These are phyloP conservation scores for Geranomyces michiganensis DNA, from an alignment of 192 early-diverging fungal species.

Conservation along the genomic window DNA sequence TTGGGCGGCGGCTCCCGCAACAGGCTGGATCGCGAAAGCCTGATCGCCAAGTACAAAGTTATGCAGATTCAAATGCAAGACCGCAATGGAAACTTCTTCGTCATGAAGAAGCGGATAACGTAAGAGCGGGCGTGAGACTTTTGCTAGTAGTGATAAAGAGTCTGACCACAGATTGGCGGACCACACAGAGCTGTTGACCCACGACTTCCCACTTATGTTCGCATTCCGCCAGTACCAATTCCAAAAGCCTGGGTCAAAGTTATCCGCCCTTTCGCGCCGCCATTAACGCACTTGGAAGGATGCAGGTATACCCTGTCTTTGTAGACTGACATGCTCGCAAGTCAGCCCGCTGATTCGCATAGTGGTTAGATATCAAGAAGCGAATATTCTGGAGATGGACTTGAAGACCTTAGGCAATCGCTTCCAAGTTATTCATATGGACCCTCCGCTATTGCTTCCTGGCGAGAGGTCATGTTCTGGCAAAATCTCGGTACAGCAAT, in stretches of 20 bases:
- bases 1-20: slow-evolving; percentile 26
- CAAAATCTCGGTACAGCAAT: slow-evolving; percentile 68
- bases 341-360: slow-evolving; percentile 3
- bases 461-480: slow-evolving; percentile 60
- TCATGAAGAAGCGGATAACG: slow-evolving; percentile 82
- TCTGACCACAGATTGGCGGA: not conserved
- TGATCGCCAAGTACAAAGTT: slow-evolving; percentile 81
- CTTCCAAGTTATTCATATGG: slow-evolving; percentile 88
- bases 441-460: slow-evolving; percentile 80
- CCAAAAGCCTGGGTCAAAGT: slow-evolving; percentile 85
- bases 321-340: slow-evolving; percentile 1
- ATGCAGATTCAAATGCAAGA: slow-evolving; percentile 89
- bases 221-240: slow-evolving; percentile 83
- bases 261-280: slow-evolving; percentile 55
- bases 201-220: slow-evolving; percentile 83
- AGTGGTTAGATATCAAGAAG: slow-evolving; percentile 31
- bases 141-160: not conserved
- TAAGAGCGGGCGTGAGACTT: slow-evolving; percentile 21
- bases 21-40: slow-evolving; percentile 61
- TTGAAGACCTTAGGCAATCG: slow-evolving; percentile 61
- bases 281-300: slow-evolving; percentile 29
- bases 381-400: slow-evolving; percentile 22
- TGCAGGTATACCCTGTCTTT: slow-evolving; percentile 16
- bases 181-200: slow-evolving; percentile 73
- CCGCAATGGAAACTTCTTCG: slow-evolving; percentile 80